phyloP scores from a whole-genome alignment of 2,329 filamentous ascomycete species.

The Ceratocystis eucalypticola region DNA sequence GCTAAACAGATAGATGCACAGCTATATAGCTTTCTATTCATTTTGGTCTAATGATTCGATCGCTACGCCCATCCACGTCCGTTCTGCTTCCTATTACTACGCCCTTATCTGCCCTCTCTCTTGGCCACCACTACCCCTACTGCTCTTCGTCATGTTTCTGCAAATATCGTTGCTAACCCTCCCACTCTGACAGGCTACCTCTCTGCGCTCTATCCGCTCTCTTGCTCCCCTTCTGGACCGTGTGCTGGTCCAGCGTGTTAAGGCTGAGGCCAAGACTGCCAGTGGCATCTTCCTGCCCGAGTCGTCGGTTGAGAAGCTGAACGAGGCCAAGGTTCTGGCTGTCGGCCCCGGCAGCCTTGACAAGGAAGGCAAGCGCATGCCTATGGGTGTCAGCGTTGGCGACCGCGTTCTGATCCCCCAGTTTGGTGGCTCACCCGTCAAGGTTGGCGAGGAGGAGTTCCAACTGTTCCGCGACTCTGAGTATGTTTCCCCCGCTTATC shows the following conservation, averaged over 20 bases:
- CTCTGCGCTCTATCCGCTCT: slow-evolving; percentile 88
- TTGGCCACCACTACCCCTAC: neutral
- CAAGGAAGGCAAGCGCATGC: slow-evolving; percentile 76
- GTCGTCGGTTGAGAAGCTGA: slow-evolving; percentile 92
- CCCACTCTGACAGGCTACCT: slow-evolving; percentile 39
- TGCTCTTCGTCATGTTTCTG: neutral
- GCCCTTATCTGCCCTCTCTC: neutral
- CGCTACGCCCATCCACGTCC: too few relatives aligned
- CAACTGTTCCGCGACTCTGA: slow-evolving; percentile 94
- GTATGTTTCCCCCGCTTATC: slow-evolving; percentile 45
- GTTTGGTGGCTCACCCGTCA: slow-evolving; percentile 90
- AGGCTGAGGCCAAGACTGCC: slow-evolving; percentile 92
- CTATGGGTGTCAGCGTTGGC: slow-evolving; percentile 68
- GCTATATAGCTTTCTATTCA: too few relatives aligned
- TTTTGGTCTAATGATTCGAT: too few relatives aligned
- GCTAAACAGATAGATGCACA: too few relatives aligned
- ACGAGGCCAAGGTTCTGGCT: slow-evolving; percentile 91
- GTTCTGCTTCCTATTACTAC: too few relatives aligned
- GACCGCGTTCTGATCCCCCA: slow-evolving; percentile 94
- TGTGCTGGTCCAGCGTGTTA: slow-evolving; percentile 93
- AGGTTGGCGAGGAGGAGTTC: slow-evolving; percentile 95
- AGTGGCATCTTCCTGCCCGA: slow-evolving; percentile 96
- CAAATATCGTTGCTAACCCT: neutral
- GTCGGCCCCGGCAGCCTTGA: slow-evolving; percentile 82
- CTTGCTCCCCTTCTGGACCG: slow-evolving; percentile 95